Evolutionary conservation across 139 green algal species (phyloP).

Genomic region (Astrephomene gubernaculifera): DNA sequence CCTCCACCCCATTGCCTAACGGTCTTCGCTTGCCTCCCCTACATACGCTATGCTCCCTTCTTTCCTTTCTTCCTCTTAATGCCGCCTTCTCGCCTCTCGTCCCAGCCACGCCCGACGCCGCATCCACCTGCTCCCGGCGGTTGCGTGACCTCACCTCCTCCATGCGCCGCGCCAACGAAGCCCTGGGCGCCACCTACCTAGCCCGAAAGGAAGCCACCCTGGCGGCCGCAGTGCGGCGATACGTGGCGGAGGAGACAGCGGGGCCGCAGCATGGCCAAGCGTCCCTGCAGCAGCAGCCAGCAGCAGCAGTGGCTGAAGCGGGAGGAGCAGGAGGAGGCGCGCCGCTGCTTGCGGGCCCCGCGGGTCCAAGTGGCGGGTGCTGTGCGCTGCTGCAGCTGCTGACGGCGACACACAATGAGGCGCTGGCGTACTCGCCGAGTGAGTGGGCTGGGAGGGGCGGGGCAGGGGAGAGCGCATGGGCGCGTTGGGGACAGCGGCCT

Average conservation of each 20-base stretch:
- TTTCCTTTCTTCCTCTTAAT: too few species aligned
- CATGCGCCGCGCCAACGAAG: conserved; percentile 40
- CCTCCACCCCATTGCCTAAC: too few species aligned
- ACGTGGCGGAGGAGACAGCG: background rate
- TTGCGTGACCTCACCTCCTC: conserved; percentile 8
- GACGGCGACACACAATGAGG: conserved; percentile 39
- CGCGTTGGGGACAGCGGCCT: background rate
- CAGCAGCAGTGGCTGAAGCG: background rate
- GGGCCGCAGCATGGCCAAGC: background rate
- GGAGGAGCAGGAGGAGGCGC: background rate
- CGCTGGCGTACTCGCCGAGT: conserved; percentile 40
- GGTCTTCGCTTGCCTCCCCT: background rate
- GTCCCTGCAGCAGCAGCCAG: background rate
- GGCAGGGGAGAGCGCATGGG: background rate
- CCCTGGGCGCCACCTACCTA: conserved; percentile 34
- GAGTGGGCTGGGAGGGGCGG: background rate
- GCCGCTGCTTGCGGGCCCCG: background rate
- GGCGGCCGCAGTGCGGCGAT: background rate
- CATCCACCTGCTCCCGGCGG: background rate
- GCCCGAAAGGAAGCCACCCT: conserved; percentile 19
- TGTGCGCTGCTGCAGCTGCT: conserved; percentile 22
- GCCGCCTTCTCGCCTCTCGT: too few species aligned
- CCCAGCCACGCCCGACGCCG: conserved; percentile 10
- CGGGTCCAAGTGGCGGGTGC: conserved; percentile 28
- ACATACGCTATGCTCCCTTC: too few species aligned